A percentile compares a stretch with the other conserved stretches of the same genome.
Conservation (phyloP, 78 protist genomes). For the Isochrysis galbana region DNA sequence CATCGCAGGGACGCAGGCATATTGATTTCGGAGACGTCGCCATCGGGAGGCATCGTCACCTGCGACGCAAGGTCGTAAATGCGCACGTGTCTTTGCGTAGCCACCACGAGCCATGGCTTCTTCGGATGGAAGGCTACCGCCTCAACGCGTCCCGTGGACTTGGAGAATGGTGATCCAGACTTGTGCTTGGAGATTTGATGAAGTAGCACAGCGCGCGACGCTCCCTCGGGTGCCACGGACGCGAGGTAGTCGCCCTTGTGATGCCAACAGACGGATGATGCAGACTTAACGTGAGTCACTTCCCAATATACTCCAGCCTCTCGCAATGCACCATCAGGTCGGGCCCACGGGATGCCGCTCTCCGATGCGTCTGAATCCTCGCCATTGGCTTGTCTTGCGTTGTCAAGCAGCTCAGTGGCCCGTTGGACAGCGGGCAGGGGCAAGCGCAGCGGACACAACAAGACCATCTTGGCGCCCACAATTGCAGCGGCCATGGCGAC, state of each 20-base stretch:
- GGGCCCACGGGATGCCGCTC: neutral
- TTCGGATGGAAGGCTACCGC: slow-evolving; percentile 89
- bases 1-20: too few species aligned
- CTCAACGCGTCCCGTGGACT: slow-evolving; percentile 59
- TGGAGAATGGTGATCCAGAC: slow-evolving; percentile 59
- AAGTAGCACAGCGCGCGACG: slow-evolving; percentile 27
- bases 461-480: neutral
- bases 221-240: slow-evolving; percentile 67
- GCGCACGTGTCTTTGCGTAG: slow-evolving; percentile 60
- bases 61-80: slow-evolving; percentile 79
- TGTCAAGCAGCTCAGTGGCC: neutral
- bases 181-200: slow-evolving; percentile 26
- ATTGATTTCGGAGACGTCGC: too few species aligned
- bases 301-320: neutral
- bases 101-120: slow-evolving; percentile 89
- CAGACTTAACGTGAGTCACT: neutral
- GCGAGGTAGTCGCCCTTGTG: slow-evolving; percentile 91
- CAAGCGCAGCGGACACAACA: neutral
- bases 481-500: slow-evolving; percentile 70
- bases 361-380: neutral
- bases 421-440: neutral
- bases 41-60: too few species aligned
- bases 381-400: neutral
- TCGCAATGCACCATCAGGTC: neutral
- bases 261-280: slow-evolving; percentile 75